Evolutionary conservation across 2,329 filamentous ascomycete genomes (phyloP), one percentile per base, ranked within the genome.

Genomic region (Esteya vermicola): DNA sequence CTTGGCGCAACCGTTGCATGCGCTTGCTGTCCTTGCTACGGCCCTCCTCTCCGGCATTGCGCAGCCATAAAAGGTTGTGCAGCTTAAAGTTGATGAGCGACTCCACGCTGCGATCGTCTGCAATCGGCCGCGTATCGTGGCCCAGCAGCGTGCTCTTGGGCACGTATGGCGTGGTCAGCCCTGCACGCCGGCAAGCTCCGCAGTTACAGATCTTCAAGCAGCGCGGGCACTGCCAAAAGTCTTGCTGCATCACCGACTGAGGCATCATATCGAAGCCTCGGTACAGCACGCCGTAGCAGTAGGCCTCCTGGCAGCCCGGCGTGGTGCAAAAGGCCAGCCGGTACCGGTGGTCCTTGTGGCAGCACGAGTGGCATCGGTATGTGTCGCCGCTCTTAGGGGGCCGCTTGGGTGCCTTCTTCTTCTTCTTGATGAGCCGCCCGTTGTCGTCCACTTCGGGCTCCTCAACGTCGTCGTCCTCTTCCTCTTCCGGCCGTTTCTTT

Each of bases 201-300:
- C 88, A 95, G 47, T 88, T 93, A 65, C 91, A 98, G 28, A 89
- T 84, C 16, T 78, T 77, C 19, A 73, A 66, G 55, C 91, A 98
- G 52, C 80, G 85, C 0, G 91, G 91, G 48, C 91, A 98, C 51
- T 81, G 73, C 89, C 91, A 98, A 36, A 78, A 67, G 47, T 78
- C 73, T 47, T 84, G 70, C 53, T 93, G 78, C 70, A 95, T 80
- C 1, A 88, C 75, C 18, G 75, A 67, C 50, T 89, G 76, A 0
- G 91, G 91, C 72, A 85, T 81, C 55, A 86, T 74, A 55, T 96
- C 89, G 52, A 94, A 94, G 1, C 85, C 88, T 41, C 91, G 72
- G 60, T 86, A 96, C 2, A 98, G 67, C 14, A 81, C 81, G n/a
- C 89, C 89, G 53, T 93, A 98, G 57, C 91, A 96, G 55, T 93